phyloP scores from a whole-genome alignment of 2,329 filamentous ascomycete genomes.

The Mycosphaerelloides madeirae region DNA sequence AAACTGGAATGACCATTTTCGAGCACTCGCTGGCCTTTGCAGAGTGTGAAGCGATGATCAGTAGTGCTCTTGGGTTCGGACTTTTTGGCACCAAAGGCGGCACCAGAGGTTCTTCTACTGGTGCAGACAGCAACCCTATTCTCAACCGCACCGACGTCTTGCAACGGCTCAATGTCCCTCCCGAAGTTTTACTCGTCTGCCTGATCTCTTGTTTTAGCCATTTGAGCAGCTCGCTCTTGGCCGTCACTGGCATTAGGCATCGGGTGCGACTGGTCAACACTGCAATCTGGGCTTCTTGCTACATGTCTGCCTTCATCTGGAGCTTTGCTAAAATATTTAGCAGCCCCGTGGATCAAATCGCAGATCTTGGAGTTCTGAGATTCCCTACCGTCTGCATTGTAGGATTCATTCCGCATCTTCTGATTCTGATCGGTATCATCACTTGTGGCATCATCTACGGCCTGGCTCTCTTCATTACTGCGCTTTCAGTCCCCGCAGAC shows the following conservation, averaged over 20 bases:
- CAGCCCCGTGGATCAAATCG: constrained; percentile 50
- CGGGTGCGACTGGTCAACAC: constrained; percentile 80
- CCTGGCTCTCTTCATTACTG: constrained; percentile 70
- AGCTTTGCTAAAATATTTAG: constrained; percentile 53
- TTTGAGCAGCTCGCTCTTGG: constrained; percentile 75
- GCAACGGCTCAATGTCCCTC: constrained; percentile 76
- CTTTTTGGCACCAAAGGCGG: constrained; percentile 54
- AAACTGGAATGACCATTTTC: constrained; percentile 94
- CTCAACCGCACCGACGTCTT: constrained; percentile 52
- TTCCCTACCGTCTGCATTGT: constrained; percentile 95
- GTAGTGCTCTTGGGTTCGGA: constrained; percentile 70
- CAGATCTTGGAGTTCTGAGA: constrained; percentile 67
- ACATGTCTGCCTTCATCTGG: constrained; percentile 80
- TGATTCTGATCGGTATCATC: constrained; percentile 74
- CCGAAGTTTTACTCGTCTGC: constrained; percentile 80
- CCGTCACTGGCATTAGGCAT: constrained; percentile 73
- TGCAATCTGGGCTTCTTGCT: constrained; percentile 82
- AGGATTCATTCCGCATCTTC: constrained; percentile 88
- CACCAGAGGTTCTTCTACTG: constrained; percentile 25
- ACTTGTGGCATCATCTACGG: constrained; percentile 73
- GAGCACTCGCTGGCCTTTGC: constrained; percentile 95
- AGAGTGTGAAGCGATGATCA: constrained; percentile 85
- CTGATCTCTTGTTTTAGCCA: constrained; percentile 88
- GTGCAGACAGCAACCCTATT: constrained; percentile 13
- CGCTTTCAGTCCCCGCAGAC: constrained; percentile 58